Evolutionary conservation across 805 yeast genomes (phyloP).

Genomic region (Wickerhamiella vanderwaltii): DNA sequence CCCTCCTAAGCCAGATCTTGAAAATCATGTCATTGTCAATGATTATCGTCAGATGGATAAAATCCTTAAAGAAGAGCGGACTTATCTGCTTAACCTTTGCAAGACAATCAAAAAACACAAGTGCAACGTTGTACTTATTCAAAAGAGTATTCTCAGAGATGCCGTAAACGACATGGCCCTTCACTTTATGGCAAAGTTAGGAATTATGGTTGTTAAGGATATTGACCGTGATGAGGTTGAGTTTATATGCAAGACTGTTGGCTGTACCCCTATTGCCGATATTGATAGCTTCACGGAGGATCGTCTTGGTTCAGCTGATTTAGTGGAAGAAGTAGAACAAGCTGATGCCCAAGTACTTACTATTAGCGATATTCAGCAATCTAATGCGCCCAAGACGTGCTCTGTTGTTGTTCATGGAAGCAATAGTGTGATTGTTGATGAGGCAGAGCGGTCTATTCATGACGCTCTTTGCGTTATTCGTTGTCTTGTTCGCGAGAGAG

Average conservation of each 20-base stretch:
- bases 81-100: conserved; percentile 85
- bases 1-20: conserved; percentile 96
- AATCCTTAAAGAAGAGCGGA: conserved; percentile 94
- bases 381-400: conserved; percentile 15
- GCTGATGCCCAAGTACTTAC: conserved; percentile 84
- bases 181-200: conserved; percentile 85
- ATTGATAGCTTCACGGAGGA: conserved; percentile 87
- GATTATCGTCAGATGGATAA: conserved; percentile 99
- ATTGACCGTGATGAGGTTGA: conserved; percentile 94
- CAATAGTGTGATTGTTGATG: conserved; percentile 78
- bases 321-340: conserved; percentile 81
- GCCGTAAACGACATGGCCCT: conserved; percentile 90
- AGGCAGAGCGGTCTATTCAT: conserved; percentile 92
- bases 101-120: conserved; percentile 93
- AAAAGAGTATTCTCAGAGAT: conserved; percentile 85
- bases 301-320: conserved; percentile 81
- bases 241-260: conserved; percentile 70
- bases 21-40: conserved; percentile 90
- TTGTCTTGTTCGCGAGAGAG: conserved; percentile 77
- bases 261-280: conserved; percentile 95
- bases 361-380: conserved; percentile 60
- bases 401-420: conserved; percentile 94
- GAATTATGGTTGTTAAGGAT: conserved; percentile 89
- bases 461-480: conserved; percentile 92
- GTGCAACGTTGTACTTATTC: conserved; percentile 83